Percentiles rank a stretch among this genome's conserved stretches.
These are phyloP conservation scores for Ceratobasidium sp. DNA, from an alignment of 1,284 basidiomycete genomes.

Conservation along the genomic window DNA sequence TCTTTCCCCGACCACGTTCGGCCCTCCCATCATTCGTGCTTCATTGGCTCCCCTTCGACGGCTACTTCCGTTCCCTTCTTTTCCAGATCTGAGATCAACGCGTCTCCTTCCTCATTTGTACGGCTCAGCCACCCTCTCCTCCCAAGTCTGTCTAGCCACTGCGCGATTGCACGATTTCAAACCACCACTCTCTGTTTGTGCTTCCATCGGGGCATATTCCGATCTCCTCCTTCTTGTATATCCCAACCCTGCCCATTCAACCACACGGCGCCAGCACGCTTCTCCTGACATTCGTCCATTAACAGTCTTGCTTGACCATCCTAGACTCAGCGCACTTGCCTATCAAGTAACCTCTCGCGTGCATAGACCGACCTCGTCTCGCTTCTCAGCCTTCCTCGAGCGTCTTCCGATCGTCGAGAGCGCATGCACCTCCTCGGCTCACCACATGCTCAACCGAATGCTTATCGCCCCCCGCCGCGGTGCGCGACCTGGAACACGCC, in stretches of 20 bases:
- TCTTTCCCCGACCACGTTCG: not conserved
- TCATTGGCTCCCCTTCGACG: not conserved
- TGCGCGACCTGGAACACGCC: no score
- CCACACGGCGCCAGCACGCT: not conserved
- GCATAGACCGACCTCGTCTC: slow-evolving; percentile 28
- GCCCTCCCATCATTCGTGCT: not conserved
- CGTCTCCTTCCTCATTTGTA: not conserved
- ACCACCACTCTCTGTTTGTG: not conserved
- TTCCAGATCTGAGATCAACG: slow-evolving; percentile 14
- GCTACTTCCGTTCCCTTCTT: slow-evolving; percentile 24
- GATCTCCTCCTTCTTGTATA: not conserved
- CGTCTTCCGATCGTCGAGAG: slow-evolving; percentile 7
- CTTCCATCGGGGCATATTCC: slow-evolving; percentile 24
- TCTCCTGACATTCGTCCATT: slow-evolving; percentile 2
- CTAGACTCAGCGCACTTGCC: slow-evolving; percentile 1
- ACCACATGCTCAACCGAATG: slow-evolving; percentile 13
- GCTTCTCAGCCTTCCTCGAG: slow-evolving; percentile 4
- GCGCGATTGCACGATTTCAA: slow-evolving; percentile 11
- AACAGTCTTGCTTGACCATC: not conserved
- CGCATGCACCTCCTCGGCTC: slow-evolving; percentile 1
- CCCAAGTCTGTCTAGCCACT: not conserved
- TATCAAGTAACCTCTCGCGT: not conserved
- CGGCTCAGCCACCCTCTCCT: not conserved
- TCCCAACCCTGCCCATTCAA: slow-evolving; percentile 1
- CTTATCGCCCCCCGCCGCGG: slow-evolving; percentile 6